Base-by-base conservation (phyloP, 2,329 filamentous ascomycete genomes). In the Colletotrichum eremochloae region DNA sequence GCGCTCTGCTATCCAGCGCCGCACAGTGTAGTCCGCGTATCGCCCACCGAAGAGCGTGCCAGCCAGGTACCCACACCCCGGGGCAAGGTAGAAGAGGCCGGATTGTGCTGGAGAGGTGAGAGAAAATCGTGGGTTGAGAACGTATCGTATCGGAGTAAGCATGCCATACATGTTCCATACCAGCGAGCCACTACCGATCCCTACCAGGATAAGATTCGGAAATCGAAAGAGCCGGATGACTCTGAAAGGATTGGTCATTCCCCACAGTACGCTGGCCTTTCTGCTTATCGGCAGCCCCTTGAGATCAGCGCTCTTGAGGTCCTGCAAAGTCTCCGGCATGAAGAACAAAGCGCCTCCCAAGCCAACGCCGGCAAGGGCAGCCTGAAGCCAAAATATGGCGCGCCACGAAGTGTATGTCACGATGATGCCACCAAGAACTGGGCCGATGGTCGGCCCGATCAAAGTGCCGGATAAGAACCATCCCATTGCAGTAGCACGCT, bases 81-180 rank as follows among this genome's bases (percentile, higher is more conserved):
- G 92, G 0, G 91, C 91, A 31, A 94, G 88, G 78, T 93, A 94
- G 81, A 94, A 92, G 2, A 94, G 84, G 0, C 90, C 91, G 0
- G 87, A 88, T 77, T 92, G 87, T 31, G 93, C 86, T 0, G 92
- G 91, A 0, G 86, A 86, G 0, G 86, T 87, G 18, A 94, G 86
- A 65, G 88, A 77, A 82, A 93, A 93, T 66, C 92, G 89, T 0
- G 92, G 91, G 76, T 93, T 93, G 18, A 94, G 84, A 15, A 93
- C 88, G 76, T 92, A 93, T 40, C 91, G 89, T 73, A 93, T 93
- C 0, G 89, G 89, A 0, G 90, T 93, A 6, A 93, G 84, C 2
- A 93, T 85, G 8, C 86, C 87, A 80, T 93, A 93, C 82, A 93
- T 92, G 79, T 93, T 93, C 90, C 90, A 94, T 15, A 93, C 88